Conservation (phyloP, 768 basidiomycete genomes). For the Leccinum ochraceum region DNA sequence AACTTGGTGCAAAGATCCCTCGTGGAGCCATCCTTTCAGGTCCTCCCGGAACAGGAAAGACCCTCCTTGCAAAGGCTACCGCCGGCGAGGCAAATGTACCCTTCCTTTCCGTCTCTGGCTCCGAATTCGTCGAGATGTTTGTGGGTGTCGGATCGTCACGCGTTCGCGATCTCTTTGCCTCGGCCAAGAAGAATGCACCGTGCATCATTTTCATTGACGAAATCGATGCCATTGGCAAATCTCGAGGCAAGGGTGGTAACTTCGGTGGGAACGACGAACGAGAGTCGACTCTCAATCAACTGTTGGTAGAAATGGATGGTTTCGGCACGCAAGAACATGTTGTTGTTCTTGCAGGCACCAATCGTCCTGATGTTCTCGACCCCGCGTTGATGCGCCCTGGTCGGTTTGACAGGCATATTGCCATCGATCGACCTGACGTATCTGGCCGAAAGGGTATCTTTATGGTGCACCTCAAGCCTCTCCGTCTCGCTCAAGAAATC, state of each 20-base stretch:
- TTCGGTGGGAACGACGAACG: conserved; percentile 97
- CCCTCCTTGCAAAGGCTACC: conserved; percentile 95
- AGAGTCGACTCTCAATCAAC: conserved; percentile 95
- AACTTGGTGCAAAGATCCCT: conserved; percentile 96
- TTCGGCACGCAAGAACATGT: conserved; percentile 97
- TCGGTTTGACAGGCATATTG: conserved; percentile 95
- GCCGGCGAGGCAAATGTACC: conserved; percentile 98
- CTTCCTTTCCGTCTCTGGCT: conserved; percentile 97
- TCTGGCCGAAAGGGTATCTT: conserved; percentile 93
- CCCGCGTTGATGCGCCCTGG: conserved; percentile 95
- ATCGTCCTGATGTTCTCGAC: conserved; percentile 95
- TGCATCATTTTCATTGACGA: conserved; percentile 99
- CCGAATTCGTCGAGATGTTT: conserved; percentile 99
- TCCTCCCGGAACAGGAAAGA: conserved; percentile 98
- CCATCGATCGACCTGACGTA: conserved; percentile 94
- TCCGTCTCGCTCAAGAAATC: conserved; percentile 63
- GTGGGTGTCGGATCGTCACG: conserved; percentile 98
- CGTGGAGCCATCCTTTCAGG: conserved; percentile 94
- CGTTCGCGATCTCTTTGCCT: conserved; percentile 96
- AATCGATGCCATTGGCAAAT: conserved; percentile 98
- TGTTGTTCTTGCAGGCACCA: conserved; percentile 95
- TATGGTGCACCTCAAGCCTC: conserved; percentile 84
- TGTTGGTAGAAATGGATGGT: conserved; percentile 99
- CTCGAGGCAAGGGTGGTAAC: conserved; percentile 73
- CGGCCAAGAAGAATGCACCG: conserved; percentile 96